phyloP scores from a whole-genome alignment of 2,329 filamentous ascomycete genomes.

The Curvularia sp. region DNA sequence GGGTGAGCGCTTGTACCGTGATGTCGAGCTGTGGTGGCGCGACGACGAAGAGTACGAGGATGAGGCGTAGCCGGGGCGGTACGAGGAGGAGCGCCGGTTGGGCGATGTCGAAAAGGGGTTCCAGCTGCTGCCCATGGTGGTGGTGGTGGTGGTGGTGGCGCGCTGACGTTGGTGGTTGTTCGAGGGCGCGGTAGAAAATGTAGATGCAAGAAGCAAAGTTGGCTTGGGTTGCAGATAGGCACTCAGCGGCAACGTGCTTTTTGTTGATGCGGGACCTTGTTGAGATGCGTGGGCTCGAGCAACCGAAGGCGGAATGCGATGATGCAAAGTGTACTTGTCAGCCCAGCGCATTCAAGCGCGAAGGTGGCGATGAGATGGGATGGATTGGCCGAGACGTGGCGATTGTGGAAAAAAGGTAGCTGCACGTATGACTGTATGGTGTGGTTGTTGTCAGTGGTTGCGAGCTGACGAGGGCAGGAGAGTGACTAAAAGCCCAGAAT shows the following conservation, averaged over 20 bases:
- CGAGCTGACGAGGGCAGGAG: background rate
- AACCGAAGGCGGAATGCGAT: constrained; percentile 24
- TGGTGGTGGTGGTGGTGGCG: constrained; percentile 19
- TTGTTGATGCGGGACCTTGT: constrained; percentile 7
- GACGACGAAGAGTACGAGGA: constrained; percentile 38
- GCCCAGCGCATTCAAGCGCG: constrained; percentile 28
- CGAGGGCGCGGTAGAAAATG: constrained; percentile 1
- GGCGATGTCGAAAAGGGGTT: constrained; percentile 40
- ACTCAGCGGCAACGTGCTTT: constrained; percentile 10
- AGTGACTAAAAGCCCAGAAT: background rate
- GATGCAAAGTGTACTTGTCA: constrained; percentile 22
- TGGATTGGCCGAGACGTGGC: constrained; percentile 1
- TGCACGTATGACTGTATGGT: constrained; percentile 7
- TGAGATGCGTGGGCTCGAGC: constrained; percentile 14
- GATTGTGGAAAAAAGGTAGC: constrained; percentile 1
- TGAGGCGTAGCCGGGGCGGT: constrained; percentile 41
- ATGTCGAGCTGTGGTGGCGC: constrained; percentile 61
- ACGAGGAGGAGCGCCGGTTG: constrained; percentile 30
- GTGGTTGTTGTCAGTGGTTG: constrained; percentile 1
- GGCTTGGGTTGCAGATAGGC: constrained; percentile 20
- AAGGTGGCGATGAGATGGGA: constrained; percentile 1
- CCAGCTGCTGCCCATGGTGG: constrained; percentile 43
- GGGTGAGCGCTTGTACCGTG: constrained; percentile 79
- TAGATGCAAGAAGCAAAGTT: constrained; percentile 16
- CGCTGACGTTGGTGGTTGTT: background rate